Base-by-base conservation (phyloP, 345 rosid genomes). In the Arabidopsis arenosa region DNA sequence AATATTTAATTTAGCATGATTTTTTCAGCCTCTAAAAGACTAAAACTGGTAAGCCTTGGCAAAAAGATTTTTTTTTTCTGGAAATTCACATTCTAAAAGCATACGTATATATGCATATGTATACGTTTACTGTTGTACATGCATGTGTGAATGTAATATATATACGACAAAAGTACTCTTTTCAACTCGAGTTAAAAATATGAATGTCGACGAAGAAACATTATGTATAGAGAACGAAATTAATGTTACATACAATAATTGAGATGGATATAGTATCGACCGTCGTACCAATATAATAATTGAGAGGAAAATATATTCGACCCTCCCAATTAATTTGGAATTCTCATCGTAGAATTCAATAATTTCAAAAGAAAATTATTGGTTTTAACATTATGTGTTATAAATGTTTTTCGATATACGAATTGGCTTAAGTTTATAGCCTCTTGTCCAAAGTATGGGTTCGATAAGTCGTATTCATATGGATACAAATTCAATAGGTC, bases 401-500 rank as follows among this genome's bases (percentile, higher is more conserved):
- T 62, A 69, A 54, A 62, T 69, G 75, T 35, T 36, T 55, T 70
- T 9, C 44, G 15, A 66, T 63, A 55, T 60, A 45, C 66, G 2
- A 63, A 18, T 63, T 63, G 76, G 71, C 72, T 18, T 5, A 71
- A 18, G 63, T 55, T 43, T 49, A 39, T 32, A 15, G 63, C 51
- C 75, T 69, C 26, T 63, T 53, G 60, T 55, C 63, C 48, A 71
- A 70, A 57, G 41, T 64, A 72, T 72, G 76, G 80, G 68, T 18
- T 77, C 77, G 68, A 72, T 49, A 49, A 30, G 80, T 72, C 76
- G 30, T 64, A 72, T 40, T 77, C 80, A 72, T 64, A 70, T 45
- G 32, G 67, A 77, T 72, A 32, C 67, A 71, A 40, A 56, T 55
- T 55, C 54, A 40, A 48, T 41, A 47, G 13, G 67, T 64, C 72